A percentile compares a stretch with the other conserved stretches of the same genome.
Conservation (phyloP, 345 rosid species). For the Noccaea caerulescens region DNA sequence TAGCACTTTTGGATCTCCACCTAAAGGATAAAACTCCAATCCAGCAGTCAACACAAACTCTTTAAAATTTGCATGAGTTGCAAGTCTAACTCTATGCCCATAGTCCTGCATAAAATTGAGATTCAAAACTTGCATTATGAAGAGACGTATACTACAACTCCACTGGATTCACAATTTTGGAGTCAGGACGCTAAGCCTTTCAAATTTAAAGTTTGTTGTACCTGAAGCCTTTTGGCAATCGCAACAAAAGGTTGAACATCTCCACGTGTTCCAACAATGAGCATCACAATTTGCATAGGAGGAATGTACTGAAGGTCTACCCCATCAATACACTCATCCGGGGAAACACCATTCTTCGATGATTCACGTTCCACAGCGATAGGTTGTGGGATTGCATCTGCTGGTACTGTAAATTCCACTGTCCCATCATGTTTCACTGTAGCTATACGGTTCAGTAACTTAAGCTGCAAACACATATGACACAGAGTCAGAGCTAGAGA, state of each 20-base stretch:
- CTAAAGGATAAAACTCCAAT: slow-evolving; percentile 91
- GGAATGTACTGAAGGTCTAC: slow-evolving; percentile 64
- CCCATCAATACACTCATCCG: slow-evolving; percentile 71
- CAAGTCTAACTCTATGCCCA: slow-evolving; percentile 99
- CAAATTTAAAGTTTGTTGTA: slow-evolving; percentile 17
- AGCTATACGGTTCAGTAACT: slow-evolving; percentile 85
- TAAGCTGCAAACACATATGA: slow-evolving; percentile 58
- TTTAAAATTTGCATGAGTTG: slow-evolving; percentile 97
- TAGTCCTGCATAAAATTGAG: slow-evolving; percentile 71
- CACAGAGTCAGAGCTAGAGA: slow-evolving; percentile 3
- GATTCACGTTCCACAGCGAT: slow-evolving; percentile 48
- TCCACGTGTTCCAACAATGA: slow-evolving; percentile 83
- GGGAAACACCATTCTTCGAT: slow-evolving; percentile 44
- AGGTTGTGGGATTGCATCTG: slow-evolving; percentile 65
- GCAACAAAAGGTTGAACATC: slow-evolving; percentile 95
- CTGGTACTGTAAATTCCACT: slow-evolving; percentile 87
- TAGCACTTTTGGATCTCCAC: slow-evolving; percentile 98
- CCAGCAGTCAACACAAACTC: slow-evolving; percentile 99
- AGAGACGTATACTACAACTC: not conserved
- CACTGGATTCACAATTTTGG: not conserved
- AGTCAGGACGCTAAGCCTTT: not conserved
- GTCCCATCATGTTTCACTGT: slow-evolving; percentile 97
- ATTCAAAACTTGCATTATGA: slow-evolving; percentile 3
- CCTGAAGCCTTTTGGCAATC: slow-evolving; percentile 85
- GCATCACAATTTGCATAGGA: slow-evolving; percentile 73